These are phyloP conservation scores for Pholiota microspora DNA, from an alignment of 768 basidiomycete genomes.

Conservation along the genomic window DNA sequence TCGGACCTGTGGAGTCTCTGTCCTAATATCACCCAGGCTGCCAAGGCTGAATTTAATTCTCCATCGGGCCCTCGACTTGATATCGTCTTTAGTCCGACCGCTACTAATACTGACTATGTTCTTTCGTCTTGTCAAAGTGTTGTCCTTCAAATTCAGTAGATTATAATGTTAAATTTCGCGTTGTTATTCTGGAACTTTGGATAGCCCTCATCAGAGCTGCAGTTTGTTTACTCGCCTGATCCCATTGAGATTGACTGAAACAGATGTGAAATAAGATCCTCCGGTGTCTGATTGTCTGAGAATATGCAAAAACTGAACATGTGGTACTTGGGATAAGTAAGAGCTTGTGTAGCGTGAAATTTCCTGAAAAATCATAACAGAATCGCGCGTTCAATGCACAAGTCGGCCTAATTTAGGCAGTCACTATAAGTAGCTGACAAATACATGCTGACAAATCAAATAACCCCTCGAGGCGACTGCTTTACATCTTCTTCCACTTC, in stretches of 20 bases:
- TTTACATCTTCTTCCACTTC: neutral
- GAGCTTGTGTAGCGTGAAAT: no score
- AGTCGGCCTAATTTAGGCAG: neutral
- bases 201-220: no score
- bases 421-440: neutral
- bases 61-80: conserved; percentile 20
- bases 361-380: no score
- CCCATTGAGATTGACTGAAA: no score
- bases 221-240: no score
- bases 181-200: no score
- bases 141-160: neutral
- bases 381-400: no score
- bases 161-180: neutral
- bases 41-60: conserved; percentile 7
- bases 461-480: neutral
- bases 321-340: no score
- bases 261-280: no score
- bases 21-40: neutral
- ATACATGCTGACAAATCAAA: neutral
- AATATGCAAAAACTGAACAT: no score
- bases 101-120: conserved; percentile 23
- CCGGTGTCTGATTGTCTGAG: no score
- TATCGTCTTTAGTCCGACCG: conserved; percentile 25
- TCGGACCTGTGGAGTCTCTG: conserved; percentile 11
- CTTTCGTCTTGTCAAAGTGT: conserved; percentile 15